Percentiles rank a stretch among this genome's conserved stretches.
These are phyloP conservation scores for Solanum gracilifrons DNA, from an alignment of 257 asterid species.

Conservation along the genomic window DNA sequence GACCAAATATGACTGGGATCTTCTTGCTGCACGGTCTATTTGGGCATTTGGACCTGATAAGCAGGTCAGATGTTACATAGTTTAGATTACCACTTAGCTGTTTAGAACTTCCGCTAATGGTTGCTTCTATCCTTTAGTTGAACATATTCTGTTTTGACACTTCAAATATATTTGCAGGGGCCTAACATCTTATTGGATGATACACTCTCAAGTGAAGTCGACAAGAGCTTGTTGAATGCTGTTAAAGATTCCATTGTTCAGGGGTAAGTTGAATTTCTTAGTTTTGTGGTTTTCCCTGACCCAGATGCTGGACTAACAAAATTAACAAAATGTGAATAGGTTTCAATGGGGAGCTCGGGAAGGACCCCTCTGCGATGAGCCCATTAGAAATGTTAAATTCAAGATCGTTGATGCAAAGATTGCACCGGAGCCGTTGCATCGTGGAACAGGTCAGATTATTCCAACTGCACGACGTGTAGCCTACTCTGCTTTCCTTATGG, in stretches of 20 bases:
- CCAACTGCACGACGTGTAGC: constrained; percentile 99
- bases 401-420: constrained; percentile 92
- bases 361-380: constrained; percentile 98
- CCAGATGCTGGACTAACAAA: constrained; percentile 4
- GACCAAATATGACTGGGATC: constrained; percentile 93
- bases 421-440: constrained; percentile 93
- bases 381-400: constrained; percentile 92
- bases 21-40: constrained; percentile 94
- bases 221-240: constrained; percentile 74
- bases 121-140: neutral
- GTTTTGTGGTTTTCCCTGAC: neutral
- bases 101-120: neutral
- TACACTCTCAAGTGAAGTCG: constrained; percentile 92
- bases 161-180: constrained; percentile 39
- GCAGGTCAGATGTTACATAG: constrained; percentile 43
- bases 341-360: constrained; percentile 99
- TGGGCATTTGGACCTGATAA: constrained; percentile 99
- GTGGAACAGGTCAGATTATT: constrained; percentile 96
- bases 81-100: neutral
- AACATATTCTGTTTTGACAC: neutral
- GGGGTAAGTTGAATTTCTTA: constrained; percentile 46
- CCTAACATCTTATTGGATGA: constrained; percentile 93
- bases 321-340: constrained; percentile 33
- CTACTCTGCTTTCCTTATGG: constrained; percentile 95
- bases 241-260: constrained; percentile 92